A percentile compares a stretch with the other conserved stretches of the same genome.
These are phyloP conservation scores for Leptoxyphium fumago DNA, from an alignment of 2,329 filamentous ascomycete species.

Conservation along the genomic window DNA sequence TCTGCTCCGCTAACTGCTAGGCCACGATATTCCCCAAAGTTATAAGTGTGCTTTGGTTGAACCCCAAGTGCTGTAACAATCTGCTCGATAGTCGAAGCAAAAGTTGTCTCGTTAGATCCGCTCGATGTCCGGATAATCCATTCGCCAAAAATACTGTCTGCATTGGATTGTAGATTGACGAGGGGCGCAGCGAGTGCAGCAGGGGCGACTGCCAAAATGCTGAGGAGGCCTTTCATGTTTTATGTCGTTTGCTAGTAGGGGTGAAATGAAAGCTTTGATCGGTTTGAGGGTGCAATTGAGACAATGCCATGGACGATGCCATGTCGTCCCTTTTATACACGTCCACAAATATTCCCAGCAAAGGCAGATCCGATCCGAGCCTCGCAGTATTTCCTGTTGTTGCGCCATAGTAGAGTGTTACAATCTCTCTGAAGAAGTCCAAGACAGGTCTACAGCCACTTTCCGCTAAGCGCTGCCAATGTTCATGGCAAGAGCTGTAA, in stretches of 20 bases:
- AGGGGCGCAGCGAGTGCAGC: conserved; percentile 10
- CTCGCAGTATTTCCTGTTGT: too few species aligned
- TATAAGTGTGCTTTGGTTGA: conserved; percentile 20
- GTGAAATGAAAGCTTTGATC: too few species aligned
- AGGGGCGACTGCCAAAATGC: conserved; percentile 9
- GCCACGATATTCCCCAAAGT: conserved; percentile 24
- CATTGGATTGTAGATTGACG: conserved; percentile 3
- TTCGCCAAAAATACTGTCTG: conserved; percentile 8
- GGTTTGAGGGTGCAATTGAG: too few species aligned
- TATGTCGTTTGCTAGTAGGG: not conserved
- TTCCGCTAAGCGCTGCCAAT: too few species aligned
- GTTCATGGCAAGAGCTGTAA: too few species aligned
- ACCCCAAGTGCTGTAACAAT: conserved; percentile 6
- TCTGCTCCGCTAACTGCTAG: conserved; percentile 23
- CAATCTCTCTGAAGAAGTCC: too few species aligned
- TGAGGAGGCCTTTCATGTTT: conserved; percentile 10
- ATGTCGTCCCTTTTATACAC: too few species aligned
- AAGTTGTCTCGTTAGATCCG: conserved; percentile 6
- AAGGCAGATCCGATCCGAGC: too few species aligned
- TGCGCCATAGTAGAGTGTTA: too few species aligned
- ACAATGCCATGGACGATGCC: too few species aligned
- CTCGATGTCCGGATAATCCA: conserved; percentile 8
- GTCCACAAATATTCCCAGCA: too few species aligned
- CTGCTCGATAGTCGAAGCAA: conserved; percentile 7
- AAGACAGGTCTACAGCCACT: too few species aligned